Percentiles rank a stretch among this genome's conserved stretches.
phyloP scores from a whole-genome alignment of 805 yeast species.

The Lipomyces oligophaga region DNA sequence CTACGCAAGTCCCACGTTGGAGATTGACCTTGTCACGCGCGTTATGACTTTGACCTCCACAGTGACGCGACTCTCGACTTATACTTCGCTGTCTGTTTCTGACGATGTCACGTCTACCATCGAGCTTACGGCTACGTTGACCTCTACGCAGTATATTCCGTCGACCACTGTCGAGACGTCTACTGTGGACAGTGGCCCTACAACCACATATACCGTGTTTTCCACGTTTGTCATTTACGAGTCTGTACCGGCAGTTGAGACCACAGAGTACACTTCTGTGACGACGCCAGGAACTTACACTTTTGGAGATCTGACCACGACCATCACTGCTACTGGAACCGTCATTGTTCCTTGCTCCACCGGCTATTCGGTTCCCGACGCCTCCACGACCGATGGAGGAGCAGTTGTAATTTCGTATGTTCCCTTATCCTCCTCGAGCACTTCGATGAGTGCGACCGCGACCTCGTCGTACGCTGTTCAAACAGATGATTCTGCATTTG shows the following conservation, averaged over 20 bases:
- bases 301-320: conserved; percentile 12
- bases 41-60: conserved; percentile 8
- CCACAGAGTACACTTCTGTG: conserved; percentile 15
- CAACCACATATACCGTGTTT: conserved; percentile 15
- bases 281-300: conserved; percentile 14
- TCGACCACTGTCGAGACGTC: conserved; percentile 9
- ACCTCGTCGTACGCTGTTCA: too few species aligned
- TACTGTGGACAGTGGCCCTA: conserved; percentile 1
- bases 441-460: too few species aligned
- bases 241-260: conserved; percentile 21
- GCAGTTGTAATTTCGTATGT: background rate
- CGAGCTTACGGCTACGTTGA: conserved; percentile 6
- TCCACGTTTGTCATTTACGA: conserved; percentile 16
- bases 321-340: conserved; percentile 13
- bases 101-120: conserved; percentile 4
- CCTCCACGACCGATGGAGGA: conserved; percentile 1
- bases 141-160: background rate
- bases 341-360: conserved; percentile 14
- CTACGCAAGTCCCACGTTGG: background rate
- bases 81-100: conserved; percentile 1
- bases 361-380: background rate
- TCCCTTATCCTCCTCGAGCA: too few species aligned
- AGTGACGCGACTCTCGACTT: conserved; percentile 7
- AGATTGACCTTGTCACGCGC: background rate
- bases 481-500: too few species aligned